These are phyloP conservation scores for Candida adriatica DNA, from an alignment of 805 yeast genomes.

Conservation along the genomic window DNA sequence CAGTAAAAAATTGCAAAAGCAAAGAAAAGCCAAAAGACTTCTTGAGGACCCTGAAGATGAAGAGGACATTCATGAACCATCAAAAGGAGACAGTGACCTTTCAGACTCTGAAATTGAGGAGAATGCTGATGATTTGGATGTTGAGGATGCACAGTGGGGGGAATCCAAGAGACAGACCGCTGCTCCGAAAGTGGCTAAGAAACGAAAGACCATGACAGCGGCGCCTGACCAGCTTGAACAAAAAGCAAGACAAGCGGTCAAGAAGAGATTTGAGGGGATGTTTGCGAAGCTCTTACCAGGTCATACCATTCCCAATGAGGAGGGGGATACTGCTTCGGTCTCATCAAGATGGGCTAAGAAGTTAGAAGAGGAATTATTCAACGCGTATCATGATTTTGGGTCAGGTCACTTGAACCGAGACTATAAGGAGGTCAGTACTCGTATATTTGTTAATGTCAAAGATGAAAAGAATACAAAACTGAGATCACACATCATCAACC, in stretches of 20 bases:
- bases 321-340: conserved; percentile 26
- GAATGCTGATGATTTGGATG: no score
- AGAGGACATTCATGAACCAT: no score
- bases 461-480: conserved; percentile 47
- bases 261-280: conserved; percentile 42
- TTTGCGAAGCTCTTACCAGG: conserved; percentile 36
- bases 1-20: conserved; percentile 7
- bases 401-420: conserved; percentile 17
- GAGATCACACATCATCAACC: conserved; percentile 52
- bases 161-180: no score
- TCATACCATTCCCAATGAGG: conserved; percentile 25
- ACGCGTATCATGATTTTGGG: conserved; percentile 27
- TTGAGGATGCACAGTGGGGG: no score
- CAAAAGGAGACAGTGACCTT: no score
- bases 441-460: conserved; percentile 53
- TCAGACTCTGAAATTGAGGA: no score
- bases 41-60: no score
- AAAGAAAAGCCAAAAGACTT: no score
- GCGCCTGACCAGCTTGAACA: conserved; percentile 9
- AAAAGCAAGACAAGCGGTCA: conserved; percentile 32
- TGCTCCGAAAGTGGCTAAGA: no score
- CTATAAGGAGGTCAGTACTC: conserved; percentile 65
- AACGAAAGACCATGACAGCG: neutral
- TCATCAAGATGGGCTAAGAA: conserved; percentile 41
- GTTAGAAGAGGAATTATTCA: conserved; percentile 45